Evolutionary conservation across 345 rosid genomes (phyloP), one percentile per base, ranked within the genome.

Genomic region (Turnera subulata): DNA sequence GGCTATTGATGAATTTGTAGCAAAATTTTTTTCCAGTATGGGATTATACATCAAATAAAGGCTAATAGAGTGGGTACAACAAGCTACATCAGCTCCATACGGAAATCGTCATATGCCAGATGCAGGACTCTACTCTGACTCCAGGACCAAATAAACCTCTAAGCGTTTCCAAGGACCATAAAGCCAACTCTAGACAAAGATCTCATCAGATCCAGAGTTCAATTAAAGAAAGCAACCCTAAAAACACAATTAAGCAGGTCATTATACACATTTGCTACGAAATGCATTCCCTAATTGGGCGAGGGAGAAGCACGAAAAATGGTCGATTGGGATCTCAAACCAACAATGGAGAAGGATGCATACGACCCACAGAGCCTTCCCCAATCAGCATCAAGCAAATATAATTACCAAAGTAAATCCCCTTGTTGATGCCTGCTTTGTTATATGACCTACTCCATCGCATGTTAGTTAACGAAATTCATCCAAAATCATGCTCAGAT

Each of bases 211-310:
- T 24, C 51, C 42, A 59, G 63, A 48, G 35, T 29, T 29, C 75
- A 19, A 29, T 29, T 22, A 61, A 59, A 54, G 43, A 13, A 20
- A 64, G 57, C 64, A 49, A 62, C 33, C 68, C 76, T 72, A 45
- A 66, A 46, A 62, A 20, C 66, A 64, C 44, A 45, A 62, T 44
- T 23, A 11, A 18, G 50, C 38, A 62, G 64, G 63, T 71, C 35
- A 29, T 29, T 78, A 80, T 85, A 77, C 84, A 80, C 88, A 79
- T 61, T 82, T 80, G 72, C 68, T 50, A 70, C 61, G 70, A 65
- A 77, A 74, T 56, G 76, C 81, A 66, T 49, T 62, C 53, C 59
- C 64, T 61, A 56, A 61, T 67, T 29, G 29, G 65, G 53, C 46
- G 26, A 43, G 56, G 61, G 46, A 61, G 40, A 61, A 55, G 61